phyloP scores from a whole-genome alignment of 208 protist species.

The Leishmania braziliensis region DNA sequence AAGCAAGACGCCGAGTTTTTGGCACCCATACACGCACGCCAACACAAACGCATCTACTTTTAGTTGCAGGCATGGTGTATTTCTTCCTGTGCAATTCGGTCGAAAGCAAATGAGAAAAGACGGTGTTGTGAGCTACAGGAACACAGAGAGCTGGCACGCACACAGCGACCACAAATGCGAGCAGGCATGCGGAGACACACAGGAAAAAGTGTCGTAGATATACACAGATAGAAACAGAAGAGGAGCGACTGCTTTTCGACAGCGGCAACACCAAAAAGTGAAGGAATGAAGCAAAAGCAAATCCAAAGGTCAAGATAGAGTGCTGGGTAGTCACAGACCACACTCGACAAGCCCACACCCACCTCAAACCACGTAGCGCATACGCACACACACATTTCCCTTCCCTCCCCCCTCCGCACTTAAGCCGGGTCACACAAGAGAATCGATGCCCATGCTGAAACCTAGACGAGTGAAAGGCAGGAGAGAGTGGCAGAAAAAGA shows the following conservation, averaged over 20 bases:
- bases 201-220: background rate
- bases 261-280: background rate
- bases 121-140: background rate
- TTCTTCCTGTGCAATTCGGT: background rate
- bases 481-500: background rate
- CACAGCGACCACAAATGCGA: background rate
- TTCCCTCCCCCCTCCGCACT: background rate
- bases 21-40: background rate
- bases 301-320: background rate
- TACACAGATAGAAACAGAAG: background rate
- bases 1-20: too few relatives aligned
- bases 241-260: background rate
- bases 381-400: background rate
- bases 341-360: background rate
- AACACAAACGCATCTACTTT: background rate
- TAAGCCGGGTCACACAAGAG: background rate
- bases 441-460: background rate
- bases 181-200: background rate
- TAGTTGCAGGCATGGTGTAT: background rate
- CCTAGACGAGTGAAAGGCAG: background rate
- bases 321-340: too few relatives aligned
- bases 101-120: background rate
- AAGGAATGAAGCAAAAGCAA: background rate
- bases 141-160: background rate
- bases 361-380: background rate